Base-by-base conservation (phyloP, 805 yeast genomes). In the Metschnikowia orientalis region DNA sequence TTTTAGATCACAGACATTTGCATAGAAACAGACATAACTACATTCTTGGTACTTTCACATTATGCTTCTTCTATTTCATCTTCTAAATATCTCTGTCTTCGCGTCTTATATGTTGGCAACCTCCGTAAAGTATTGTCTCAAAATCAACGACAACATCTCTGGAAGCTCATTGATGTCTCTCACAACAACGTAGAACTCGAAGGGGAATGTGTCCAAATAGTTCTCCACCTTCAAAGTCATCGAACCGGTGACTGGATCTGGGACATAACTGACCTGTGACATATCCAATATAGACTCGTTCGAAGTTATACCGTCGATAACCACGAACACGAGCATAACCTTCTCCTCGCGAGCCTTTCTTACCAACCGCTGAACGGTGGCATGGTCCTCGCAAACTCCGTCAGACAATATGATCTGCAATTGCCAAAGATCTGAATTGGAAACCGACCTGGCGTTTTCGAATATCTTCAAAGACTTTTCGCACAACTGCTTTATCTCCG, bases 361-460 rank as follows among this genome's bases (percentile, higher is more conserved):
- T 4, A 90, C 97, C 47, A 92, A 69, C 43, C 90, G 71, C 44
- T 83, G 79, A 30, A 92, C 68, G 0, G 82, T 77, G 18, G 73
- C 88, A 56, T 92, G 98, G 56, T 89, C 94, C 58, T 92, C 99
- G 54, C 97, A 88, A 29, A 92, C 86, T 61, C 99, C 99, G 63
- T 92, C 99, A 2, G 96, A 87, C 19, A 92, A 71, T 39, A 92
- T 82, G 36, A 92, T 87, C 56, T 94, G 87, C 44, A 92, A 69
- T 60, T 87, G 95, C 96, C 97, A 92, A 54, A 86, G 69, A 41
- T 86, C 95, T 24, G 65, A 51, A 44, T 58, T 61, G 8, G 66
- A 59, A 0, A 67, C 53, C 4, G 67, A 54, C 27, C 70, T 52
- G 4, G 82, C 77, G 38, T 77, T 76, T 30, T 73, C 76, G 57